Conservation (phyloP, 1,284 basidiomycete genomes). For the Apiotrichum akiyoshidainum region DNA sequence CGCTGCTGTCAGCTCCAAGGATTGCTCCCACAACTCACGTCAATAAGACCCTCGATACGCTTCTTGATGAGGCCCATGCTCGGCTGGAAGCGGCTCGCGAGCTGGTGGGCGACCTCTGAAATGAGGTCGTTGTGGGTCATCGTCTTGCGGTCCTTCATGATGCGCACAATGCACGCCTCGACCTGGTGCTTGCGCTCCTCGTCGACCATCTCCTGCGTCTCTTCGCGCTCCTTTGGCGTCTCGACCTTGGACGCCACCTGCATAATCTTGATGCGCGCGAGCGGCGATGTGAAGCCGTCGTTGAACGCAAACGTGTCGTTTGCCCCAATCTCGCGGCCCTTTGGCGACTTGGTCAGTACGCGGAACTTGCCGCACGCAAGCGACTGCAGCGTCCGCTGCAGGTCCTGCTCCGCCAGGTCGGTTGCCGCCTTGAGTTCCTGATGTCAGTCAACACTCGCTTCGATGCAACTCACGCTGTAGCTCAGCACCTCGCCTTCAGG, state of each 20-base stretch:
- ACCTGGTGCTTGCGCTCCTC: conserved; percentile 88
- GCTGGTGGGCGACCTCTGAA: conserved; percentile 83
- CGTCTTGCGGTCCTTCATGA: conserved; percentile 95
- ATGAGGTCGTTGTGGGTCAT: conserved; percentile 87
- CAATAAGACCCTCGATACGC: conserved; percentile 89
- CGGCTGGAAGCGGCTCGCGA: conserved; percentile 80
- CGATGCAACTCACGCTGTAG: conserved; percentile 21
- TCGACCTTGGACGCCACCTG: conserved; percentile 86
- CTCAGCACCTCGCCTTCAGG: conserved; percentile 63
- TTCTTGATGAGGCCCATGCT: conserved; percentile 86
- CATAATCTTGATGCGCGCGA: conserved; percentile 91
- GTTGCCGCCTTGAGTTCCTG: conserved; percentile 62
- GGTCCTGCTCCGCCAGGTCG: conserved; percentile 69
- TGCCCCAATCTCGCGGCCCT: conserved; percentile 72
- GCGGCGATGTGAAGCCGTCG: conserved; percentile 67
- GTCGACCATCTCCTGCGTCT: conserved; percentile 85
- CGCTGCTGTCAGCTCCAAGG: conserved; percentile 24
- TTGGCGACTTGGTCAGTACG: conserved; percentile 85
- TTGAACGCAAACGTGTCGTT: conserved; percentile 90
- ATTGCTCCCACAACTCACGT: conserved; percentile 57
- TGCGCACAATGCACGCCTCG: conserved; percentile 95
- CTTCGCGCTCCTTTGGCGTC: conserved; percentile 78
- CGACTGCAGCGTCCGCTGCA: conserved; percentile 89
- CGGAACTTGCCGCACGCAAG: conserved; percentile 97
- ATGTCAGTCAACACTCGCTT: neutral